Base-by-base conservation (phyloP, 139 green algal species). In the Micractinium sp. region DNA sequence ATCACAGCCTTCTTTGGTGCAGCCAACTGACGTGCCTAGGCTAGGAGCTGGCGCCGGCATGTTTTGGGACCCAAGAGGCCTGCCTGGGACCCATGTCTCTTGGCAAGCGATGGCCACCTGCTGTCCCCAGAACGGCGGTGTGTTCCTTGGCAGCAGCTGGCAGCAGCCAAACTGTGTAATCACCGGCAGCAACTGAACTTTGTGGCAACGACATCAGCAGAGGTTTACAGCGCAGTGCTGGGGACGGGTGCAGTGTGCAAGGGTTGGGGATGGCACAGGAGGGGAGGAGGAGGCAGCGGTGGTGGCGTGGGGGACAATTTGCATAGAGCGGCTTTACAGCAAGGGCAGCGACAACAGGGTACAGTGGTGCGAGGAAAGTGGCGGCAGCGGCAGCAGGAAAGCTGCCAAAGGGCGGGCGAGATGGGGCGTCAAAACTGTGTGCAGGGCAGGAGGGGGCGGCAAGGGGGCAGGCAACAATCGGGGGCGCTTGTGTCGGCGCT, bases 1-100 rank as follows among this genome's bases (percentile, higher is more conserved):
- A 87, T 87, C 67, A 80, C 83, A 9, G 63, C 83, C 27, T 87
- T 87, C 83, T 87, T 87, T 87, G 67, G 20, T 9, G 60, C 61
- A 1, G 13, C 75, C 78, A 35, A 56, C 39, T 63, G 35, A 41
- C 47, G 7, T 56, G 47, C 5, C 47, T 9, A 56, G 47, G 47
- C 47, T 56, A 9, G 47, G 9, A 56, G 7, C 47, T 56, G 47
- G 47, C 9, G 47, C 47, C 47, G 9, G 47, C 47, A 16, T 56
- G 47, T 16, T 56, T 56, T 16, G 47, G n/a, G n/a, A n/a, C n/a
- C n/a, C 47, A 56, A 56, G 47, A 9, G 7, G 47, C 9, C 47
- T 56, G 5, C 47, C 47, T 56, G 47, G 47, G 47, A 56, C 47
- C 47, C 47, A 56, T 56, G 47, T 56, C 47, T 56, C 47, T 56